Evolutionary conservation across 2,329 filamentous ascomycete species (phyloP).

Genomic region (Fusarium aywerte): DNA sequence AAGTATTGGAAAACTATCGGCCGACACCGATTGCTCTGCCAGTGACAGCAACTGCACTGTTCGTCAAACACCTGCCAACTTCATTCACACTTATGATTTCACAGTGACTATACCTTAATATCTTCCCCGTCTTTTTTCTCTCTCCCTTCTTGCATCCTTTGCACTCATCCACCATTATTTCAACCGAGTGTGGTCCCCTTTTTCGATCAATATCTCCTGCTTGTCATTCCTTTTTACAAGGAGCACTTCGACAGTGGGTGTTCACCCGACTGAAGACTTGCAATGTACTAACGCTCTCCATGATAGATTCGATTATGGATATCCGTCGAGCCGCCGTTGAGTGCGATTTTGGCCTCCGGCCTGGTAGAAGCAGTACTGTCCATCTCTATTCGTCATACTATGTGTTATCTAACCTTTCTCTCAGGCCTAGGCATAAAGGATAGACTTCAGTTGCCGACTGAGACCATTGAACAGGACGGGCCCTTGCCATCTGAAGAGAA

Average conservation of each 20-base stretch:
- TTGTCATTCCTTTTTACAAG: background rate
- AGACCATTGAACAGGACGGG: background rate
- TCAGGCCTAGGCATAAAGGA: background rate
- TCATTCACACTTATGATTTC: background rate
- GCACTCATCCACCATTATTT: background rate
- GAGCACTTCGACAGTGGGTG: background rate
- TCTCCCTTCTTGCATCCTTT: too few species aligned
- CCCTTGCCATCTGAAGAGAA: background rate
- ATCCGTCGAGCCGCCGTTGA: constrained; percentile 11
- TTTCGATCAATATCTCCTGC: background rate
- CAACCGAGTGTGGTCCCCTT: background rate
- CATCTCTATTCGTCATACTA: background rate
- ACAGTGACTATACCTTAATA: background rate
- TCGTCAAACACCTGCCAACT: background rate
- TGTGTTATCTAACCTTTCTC: background rate
- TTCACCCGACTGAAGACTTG: background rate
- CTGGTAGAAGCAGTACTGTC: background rate
- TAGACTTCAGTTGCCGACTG: constrained; percentile 1
- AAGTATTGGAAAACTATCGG: background rate
- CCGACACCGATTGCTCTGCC: background rate
- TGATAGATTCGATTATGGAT: constrained; percentile 1
- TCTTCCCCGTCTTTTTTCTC: background rate
- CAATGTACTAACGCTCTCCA: background rate
- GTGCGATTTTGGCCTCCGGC: constrained; percentile 27
- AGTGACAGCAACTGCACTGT: constrained; percentile 1